Conservation (phyloP, 163 green algal species). For the Chlamydomonas reinhardtii region DNA sequence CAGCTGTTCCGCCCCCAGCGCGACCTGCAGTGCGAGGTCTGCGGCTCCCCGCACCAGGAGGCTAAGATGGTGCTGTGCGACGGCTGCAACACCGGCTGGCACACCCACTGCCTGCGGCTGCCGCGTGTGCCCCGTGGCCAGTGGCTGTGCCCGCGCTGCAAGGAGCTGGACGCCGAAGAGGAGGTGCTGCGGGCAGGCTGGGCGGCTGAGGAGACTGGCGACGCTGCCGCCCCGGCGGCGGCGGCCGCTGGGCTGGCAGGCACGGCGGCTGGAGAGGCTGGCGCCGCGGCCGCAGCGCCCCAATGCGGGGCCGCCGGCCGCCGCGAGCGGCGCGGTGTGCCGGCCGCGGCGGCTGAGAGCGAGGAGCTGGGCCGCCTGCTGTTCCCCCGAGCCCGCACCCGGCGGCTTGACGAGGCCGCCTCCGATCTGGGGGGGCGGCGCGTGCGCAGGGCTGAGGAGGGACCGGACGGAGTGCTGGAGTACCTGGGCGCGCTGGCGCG, state of each 20-base stretch:
- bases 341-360: not conserved
- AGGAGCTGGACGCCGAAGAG: not conserved
- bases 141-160: not conserved
- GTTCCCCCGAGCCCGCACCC: not conserved
- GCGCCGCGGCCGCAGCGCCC: no score
- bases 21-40: conserved; percentile 61
- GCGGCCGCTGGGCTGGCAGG: not conserved
- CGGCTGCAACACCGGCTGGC: conserved; percentile 67
- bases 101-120: conserved; percentile 63
- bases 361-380: not conserved
- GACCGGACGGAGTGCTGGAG: not conserved
- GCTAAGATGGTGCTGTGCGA: conserved; percentile 74
- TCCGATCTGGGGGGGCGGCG: not conserved
- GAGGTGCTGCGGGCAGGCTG: not conserved
- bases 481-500: not conserved
- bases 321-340: no score
- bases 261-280: not conserved
- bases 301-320: no score
- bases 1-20: no score
- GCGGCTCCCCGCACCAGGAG: conserved; percentile 60
- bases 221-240: not conserved
- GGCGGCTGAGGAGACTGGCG: not conserved
- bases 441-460: not conserved
- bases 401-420: not conserved
- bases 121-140: not conserved